Percentiles rank a stretch among this genome's conserved stretches.
These are phyloP conservation scores for Lasiosphaeria miniovina DNA, from an alignment of 495 filamentous ascomycete species.

Conservation along the genomic window DNA sequence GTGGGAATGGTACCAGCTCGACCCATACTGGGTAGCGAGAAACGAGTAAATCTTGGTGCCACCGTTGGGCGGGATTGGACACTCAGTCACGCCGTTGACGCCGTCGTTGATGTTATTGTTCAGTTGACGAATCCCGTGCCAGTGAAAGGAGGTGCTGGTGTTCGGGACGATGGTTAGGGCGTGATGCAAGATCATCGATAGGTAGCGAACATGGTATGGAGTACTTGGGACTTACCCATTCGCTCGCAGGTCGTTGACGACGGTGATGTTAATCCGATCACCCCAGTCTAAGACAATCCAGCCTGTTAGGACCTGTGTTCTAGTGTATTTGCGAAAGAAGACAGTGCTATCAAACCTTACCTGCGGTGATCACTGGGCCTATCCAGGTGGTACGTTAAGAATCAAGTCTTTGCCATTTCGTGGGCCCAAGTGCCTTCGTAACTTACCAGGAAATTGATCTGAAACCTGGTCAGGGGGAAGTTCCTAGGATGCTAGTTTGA, in stretches of 20 bases:
- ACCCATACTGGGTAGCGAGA: conserved; percentile 48
- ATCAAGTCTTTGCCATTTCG: too few relatives aligned
- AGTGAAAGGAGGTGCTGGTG: conserved; percentile 46
- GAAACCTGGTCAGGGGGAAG: background rate
- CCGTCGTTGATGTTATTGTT: conserved; percentile 39
- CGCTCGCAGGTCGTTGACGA: conserved; percentile 49
- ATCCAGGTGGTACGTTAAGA: too few relatives aligned
- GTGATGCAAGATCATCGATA: too few relatives aligned
- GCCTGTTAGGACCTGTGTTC: too few relatives aligned
- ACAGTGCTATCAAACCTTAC: conserved; percentile 6
- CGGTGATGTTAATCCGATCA: conserved; percentile 54
- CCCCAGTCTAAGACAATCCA: conserved; percentile 46
- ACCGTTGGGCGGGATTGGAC: conserved; percentile 44
- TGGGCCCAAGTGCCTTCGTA: too few relatives aligned
- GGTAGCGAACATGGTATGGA: too few relatives aligned
- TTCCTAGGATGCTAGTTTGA: background rate
- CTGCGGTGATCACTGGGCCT: conserved; percentile 52
- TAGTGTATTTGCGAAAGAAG: background rate
- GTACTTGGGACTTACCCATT: conserved; percentile 29
- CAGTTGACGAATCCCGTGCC: conserved; percentile 49
- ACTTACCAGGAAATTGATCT: conserved; percentile 27
- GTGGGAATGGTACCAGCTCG: conserved; percentile 50
- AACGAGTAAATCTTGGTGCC: conserved; percentile 45
- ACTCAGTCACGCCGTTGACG: conserved; percentile 47
- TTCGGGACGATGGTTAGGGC: background rate